These are phyloP conservation scores for Hevea brasiliensis DNA, from an alignment of 345 rosid species.

Conservation along the genomic window DNA sequence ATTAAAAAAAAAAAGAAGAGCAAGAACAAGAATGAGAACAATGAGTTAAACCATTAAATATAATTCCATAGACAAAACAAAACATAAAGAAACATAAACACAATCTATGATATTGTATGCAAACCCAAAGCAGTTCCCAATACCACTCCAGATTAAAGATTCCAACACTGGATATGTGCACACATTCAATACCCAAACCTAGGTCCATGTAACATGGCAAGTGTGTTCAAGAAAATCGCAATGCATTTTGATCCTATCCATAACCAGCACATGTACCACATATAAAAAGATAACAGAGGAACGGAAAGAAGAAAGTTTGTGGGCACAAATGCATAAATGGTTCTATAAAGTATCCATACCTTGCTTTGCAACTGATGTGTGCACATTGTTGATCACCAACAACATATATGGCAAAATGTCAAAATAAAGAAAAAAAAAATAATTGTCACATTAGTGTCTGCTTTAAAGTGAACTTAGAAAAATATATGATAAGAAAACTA, in stretches of 20 bases:
- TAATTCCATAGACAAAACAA: background rate
- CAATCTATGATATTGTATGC: background rate
- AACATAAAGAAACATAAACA: background rate
- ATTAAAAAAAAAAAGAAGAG: background rate
- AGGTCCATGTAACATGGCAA: background rate
- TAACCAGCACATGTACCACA: background rate
- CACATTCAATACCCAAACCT: background rate
- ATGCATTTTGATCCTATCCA: background rate
- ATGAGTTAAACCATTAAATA: slow-evolving; percentile 15
- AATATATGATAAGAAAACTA: background rate
- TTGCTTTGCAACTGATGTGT: slow-evolving; percentile 60
- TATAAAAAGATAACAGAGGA: background rate
- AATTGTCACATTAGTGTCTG: slow-evolving; percentile 27
- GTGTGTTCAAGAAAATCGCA: background rate
- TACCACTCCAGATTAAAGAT: background rate
- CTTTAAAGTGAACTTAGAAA: background rate
- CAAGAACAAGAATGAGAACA: background rate
- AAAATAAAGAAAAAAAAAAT: no score
- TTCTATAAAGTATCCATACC: slow-evolving; percentile 37
- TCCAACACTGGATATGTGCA: background rate
- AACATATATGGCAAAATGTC: slow-evolving; percentile 10
- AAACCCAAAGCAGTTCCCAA: background rate
- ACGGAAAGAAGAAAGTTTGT: background rate
- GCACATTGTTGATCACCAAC: slow-evolving; percentile 18
- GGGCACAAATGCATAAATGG: background rate